phyloP scores from a whole-genome alignment of 2,329 filamentous ascomycete genomes.

The Daldinia eschscholtzii region DNA sequence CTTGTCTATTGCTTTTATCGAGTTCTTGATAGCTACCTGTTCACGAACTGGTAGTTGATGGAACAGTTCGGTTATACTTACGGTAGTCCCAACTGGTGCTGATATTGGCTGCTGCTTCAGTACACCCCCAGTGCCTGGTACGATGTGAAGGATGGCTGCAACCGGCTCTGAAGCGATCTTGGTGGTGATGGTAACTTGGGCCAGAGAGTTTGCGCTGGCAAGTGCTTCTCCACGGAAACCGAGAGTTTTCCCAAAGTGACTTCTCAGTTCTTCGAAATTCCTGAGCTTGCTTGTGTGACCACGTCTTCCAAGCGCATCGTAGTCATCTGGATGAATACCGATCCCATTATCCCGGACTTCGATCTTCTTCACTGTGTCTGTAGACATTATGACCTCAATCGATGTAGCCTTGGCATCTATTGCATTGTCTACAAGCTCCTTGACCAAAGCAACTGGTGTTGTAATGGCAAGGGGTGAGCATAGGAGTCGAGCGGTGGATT shows the following conservation, averaged over 20 bases:
- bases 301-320: constrained; percentile 71
- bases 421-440: constrained; percentile 83
- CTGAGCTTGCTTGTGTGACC: constrained; percentile 81
- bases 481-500: constrained; percentile 66
- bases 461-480: constrained; percentile 71
- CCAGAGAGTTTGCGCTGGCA: constrained; percentile 72
- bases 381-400: constrained; percentile 73
- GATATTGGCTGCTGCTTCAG: constrained; percentile 56
- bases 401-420: constrained; percentile 77
- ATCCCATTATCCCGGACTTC: constrained; percentile 80
- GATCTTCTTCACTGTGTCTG: constrained; percentile 76
- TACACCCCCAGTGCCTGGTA: constrained; percentile 57
- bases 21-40: constrained; percentile 68
- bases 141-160: constrained; percentile 64
- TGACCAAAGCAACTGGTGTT: constrained; percentile 72
- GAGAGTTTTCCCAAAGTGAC: constrained; percentile 69
- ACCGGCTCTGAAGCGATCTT: constrained; percentile 71
- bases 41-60: constrained; percentile 72
- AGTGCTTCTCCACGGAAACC: constrained; percentile 83
- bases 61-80: constrained; percentile 72
- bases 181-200: constrained; percentile 72
- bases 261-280: constrained; percentile 71
- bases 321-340: constrained; percentile 74
- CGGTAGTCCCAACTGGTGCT: constrained; percentile 76
- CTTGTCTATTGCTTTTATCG: constrained; percentile 66